These are phyloP conservation scores for Colletotrichum sojae DNA, from an alignment of 2,329 filamentous ascomycete species.

Conservation along the genomic window DNA sequence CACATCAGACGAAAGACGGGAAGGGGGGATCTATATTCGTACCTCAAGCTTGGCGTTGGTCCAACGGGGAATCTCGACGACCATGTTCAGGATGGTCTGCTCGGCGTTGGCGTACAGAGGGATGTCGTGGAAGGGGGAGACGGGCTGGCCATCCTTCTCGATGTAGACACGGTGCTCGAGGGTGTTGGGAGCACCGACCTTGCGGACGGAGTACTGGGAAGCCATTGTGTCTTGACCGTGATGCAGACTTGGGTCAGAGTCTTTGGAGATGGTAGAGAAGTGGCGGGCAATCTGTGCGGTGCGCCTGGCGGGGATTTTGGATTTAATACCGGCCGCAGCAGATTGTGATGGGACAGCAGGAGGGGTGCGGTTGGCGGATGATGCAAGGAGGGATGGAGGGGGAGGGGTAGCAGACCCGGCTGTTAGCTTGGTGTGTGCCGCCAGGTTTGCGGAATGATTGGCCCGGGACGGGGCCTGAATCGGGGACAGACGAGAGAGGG, in stretches of 20 bases:
- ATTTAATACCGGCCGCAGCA: conserved; percentile 41
- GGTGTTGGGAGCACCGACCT: conserved; percentile 91
- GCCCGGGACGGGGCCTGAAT: conserved; percentile 43
- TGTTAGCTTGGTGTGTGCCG: conserved; percentile 45
- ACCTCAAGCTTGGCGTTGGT: conserved; percentile 99
- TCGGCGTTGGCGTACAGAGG: conserved; percentile 97
- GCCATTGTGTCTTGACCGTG: conserved; percentile 60
- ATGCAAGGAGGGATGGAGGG: conserved; percentile 49
- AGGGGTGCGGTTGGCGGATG: conserved; percentile 42
- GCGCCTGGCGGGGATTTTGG: conserved; percentile 64
- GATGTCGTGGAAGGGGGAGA: conserved; percentile 99
- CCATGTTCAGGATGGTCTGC: conserved; percentile 97
- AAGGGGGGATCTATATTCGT: conserved; percentile 66
- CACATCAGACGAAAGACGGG: conserved; percentile 29
- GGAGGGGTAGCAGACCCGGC: conserved; percentile 47
- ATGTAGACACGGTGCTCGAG: conserved; percentile 98
- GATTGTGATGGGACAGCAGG: conserved; percentile 32
- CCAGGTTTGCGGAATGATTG: conserved; percentile 50
- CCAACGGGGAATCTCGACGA: conserved; percentile 99
- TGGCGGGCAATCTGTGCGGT: conserved; percentile 70
- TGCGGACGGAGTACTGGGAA: conserved; percentile 82
- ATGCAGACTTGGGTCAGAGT: conserved; percentile 42
- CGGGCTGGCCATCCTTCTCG: conserved; percentile 94
- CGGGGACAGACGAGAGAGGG: conserved; percentile 38
- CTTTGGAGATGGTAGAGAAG: conserved; percentile 57